Conservation (phyloP, 345 rosid genomes). For the Geranium brycei region DNA sequence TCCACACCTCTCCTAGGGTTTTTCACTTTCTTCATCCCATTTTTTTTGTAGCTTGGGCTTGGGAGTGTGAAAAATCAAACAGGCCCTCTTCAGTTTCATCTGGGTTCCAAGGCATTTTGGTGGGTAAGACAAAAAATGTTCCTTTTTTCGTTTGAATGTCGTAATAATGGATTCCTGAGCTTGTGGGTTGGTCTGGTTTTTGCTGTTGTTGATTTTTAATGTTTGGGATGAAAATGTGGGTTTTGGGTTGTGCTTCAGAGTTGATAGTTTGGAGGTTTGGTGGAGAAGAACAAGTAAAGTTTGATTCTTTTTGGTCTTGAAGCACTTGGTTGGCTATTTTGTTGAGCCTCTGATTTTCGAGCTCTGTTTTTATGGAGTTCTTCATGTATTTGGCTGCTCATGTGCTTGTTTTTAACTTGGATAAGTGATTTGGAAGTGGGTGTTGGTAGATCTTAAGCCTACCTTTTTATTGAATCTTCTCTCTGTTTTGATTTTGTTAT, state of each 20-base stretch:
- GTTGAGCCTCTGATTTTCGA: no score
- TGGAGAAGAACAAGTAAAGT: background rate
- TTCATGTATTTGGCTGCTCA: no score
- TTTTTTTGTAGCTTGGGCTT: no score
- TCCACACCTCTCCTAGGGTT: no score
- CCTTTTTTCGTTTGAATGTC: no score
- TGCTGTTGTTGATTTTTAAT: no score
- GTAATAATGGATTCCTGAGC: background rate
- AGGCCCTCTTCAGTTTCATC: no score
- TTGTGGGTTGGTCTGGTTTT: background rate
- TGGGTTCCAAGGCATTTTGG: background rate
- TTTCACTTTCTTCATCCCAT: no score
- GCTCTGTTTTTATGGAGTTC: no score
- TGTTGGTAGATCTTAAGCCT: background rate
- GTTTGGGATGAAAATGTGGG: background rate
- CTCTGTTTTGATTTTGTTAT: no score
- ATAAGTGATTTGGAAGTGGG: background rate
- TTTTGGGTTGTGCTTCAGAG: background rate
- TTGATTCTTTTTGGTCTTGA: background rate
- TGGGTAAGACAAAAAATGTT: background rate
- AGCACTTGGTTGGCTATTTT: background rate
- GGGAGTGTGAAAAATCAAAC: no score
- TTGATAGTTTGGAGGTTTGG: background rate
- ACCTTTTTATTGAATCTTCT: no score
- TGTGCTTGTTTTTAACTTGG: background rate